These are phyloP conservation scores for Trypanosoma boissoni DNA, from an alignment of 208 protist species.

Conservation along the genomic window DNA sequence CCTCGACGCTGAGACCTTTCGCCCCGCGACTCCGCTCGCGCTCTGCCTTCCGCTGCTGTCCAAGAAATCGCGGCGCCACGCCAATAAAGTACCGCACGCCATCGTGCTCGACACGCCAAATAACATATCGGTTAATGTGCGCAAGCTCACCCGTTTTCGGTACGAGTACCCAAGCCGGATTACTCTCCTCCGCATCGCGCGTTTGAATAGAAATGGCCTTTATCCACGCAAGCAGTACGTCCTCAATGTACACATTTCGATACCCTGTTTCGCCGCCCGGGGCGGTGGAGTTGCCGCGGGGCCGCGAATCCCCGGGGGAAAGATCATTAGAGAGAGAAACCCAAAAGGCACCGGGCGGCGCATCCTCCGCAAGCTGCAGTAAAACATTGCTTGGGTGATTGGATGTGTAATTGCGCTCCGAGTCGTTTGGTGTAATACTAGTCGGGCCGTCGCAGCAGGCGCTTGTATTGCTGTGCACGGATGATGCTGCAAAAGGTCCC, in stretches of 20 bases:
- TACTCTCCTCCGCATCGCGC: conserved; percentile 42
- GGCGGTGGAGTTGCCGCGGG: conserved; percentile 27
- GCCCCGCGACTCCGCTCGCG: conserved; percentile 37
- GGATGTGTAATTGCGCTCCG: conserved; percentile 26
- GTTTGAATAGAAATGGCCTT: conserved; percentile 46
- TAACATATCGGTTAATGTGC: conserved; percentile 65
- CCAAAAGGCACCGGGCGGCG: conserved; percentile 52
- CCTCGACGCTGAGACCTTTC: neutral
- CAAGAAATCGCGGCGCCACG: conserved; percentile 60
- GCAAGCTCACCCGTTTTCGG: conserved; percentile 32
- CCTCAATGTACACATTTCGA: conserved; percentile 71
- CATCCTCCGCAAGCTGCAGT: conserved; percentile 29
- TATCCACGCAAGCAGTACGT: conserved; percentile 74
- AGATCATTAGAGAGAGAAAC: conserved; percentile 44
- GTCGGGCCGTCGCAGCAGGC: too few species aligned
- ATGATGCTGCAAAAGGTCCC: neutral
- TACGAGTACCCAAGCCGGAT: conserved; percentile 59
- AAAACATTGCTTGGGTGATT: conserved; percentile 37
- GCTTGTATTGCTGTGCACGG: neutral
- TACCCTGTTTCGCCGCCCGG: conserved; percentile 13
- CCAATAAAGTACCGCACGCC: conserved; percentile 74
- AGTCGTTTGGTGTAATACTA: neutral
- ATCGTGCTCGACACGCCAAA: conserved; percentile 67
- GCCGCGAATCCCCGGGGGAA: conserved; percentile 40
- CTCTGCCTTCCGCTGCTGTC: conserved; percentile 49